Evolutionary conservation across 2,329 filamentous ascomycete genomes (phyloP), one percentile per base, ranked within the genome.

Genomic region (Aspergillus sp.): DNA sequence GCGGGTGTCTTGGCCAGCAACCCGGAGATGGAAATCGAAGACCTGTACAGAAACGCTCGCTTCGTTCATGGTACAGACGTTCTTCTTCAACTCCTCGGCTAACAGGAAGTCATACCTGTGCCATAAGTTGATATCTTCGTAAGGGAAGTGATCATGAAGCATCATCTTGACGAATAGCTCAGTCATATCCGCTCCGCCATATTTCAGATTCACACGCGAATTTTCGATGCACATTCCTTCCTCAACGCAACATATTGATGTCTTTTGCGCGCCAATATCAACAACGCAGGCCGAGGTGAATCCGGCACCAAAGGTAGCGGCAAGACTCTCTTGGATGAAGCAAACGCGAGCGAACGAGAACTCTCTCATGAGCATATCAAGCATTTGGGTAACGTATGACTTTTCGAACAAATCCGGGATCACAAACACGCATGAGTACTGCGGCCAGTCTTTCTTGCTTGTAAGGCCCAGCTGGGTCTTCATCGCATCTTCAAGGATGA

Each of bases 381-480:
- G 80, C 9, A 96, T 80, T 70, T 89, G 87, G 50, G 91, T 91
- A 17, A 98, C 91, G 63, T 97, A 96, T 51, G 86, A 86, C 73
- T 96, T 96, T 77, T 99, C 95, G 76, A 98, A 99, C 9, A 99
- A 82, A 72, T 99, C 95, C 0, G 95, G 95, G 47, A 99, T 96
- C 62, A 99, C 88, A 69, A 98, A 91, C n/a, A 97, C 93, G 66
- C 92, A 97, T 68, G 90, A 95, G 75, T 97, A 98, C 72, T 96
- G 90, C 54, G 84, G 84, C 87, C 93, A 96, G 51, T 93, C 87
- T 66, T 88, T 89, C 68, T 89, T 89, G 62, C 86, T 87, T 27
- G 83, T 87, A 42, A 97, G 75, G 1, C 89, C 90, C 8, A 98
- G 82, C 68, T 98, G 91, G n/a, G 85, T 86, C 63, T 88, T 88